Evolutionary conservation across 306 rosid species (phyloP), one percentile per base, ranked within the genome.

Genomic region (Lathyrus oleraceus): DNA sequence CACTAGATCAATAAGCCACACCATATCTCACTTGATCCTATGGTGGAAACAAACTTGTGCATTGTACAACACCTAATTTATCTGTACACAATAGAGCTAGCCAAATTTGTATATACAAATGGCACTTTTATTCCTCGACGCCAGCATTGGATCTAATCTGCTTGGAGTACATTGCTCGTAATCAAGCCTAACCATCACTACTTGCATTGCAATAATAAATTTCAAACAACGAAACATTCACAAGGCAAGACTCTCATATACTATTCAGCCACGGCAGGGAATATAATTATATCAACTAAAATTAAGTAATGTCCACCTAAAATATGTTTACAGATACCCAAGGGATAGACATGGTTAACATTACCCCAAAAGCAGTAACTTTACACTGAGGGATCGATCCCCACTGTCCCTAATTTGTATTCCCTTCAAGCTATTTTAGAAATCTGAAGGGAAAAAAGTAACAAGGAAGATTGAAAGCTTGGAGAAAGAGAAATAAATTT

Each of bases 141-240:
- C 57, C 6, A 53, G n/a, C 11, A 72, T 20, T 12, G 23, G 38
- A n/a, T 62, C 36, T 16, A 51, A 61, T 60, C 8, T 45, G 28
- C 3, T 36, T 58, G 38, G 3, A 71, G 30, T 10, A 43, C 59
- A 71, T 71, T 30, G 38, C 35, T 45, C 11, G 32, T 42, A 71
- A 60, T 59, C 61, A 71, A 45, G 27, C 76, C 38, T 19, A 45
- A 71, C n/a, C 36, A 54, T 51, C 21, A 5, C 44, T 11, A 20
- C 58, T 52, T 40, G 32, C 43, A 64, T 64, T 27, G 20, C 30
- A 62, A 65, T 62, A 53, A 63, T 12, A 30, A 51, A 51, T 51
- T 60, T 52, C 71, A 73, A 51, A 48, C 17, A 25, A 3, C 0
- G 28, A n/a, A 16, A 2, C 52, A 61, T 35, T 12, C 60, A 11